Evolutionary conservation across 148 eudicot species (phyloP).

Genomic region (Diospyros kaki): DNA sequence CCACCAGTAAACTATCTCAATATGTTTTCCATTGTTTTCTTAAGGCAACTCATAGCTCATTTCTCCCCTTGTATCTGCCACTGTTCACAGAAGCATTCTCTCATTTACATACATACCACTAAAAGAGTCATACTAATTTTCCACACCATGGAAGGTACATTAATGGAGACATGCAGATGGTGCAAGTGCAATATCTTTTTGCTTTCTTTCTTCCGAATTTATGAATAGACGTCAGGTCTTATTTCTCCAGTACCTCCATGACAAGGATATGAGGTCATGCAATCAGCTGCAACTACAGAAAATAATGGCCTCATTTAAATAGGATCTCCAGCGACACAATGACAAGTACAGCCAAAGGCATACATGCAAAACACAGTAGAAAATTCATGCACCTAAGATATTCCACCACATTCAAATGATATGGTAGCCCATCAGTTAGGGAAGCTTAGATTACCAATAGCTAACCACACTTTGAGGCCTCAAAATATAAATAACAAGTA

Average conservation of each 20-base stretch:
- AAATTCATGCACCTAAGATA: background rate
- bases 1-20: background rate
- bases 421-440: constrained; percentile 6
- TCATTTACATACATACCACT: no score
- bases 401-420: background rate
- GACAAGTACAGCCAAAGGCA: background rate
- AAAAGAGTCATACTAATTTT: no score
- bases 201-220: background rate
- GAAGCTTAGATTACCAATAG: background rate
- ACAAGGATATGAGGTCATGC: background rate
- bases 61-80: background rate
- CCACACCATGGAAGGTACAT: no score
- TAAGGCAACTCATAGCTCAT: background rate
- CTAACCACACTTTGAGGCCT: background rate
- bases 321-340: background rate
- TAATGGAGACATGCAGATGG: no score
- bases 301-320: background rate
- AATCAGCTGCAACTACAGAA: background rate
- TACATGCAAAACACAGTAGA: background rate
- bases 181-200: background rate
- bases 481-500: background rate
- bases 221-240: background rate
- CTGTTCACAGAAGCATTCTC: background rate
- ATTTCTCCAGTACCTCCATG: constrained; percentile 2
- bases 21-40: background rate